Base-by-base conservation (phyloP, 805 yeast genomes). In the Metahyphopichia silvanorum region DNA sequence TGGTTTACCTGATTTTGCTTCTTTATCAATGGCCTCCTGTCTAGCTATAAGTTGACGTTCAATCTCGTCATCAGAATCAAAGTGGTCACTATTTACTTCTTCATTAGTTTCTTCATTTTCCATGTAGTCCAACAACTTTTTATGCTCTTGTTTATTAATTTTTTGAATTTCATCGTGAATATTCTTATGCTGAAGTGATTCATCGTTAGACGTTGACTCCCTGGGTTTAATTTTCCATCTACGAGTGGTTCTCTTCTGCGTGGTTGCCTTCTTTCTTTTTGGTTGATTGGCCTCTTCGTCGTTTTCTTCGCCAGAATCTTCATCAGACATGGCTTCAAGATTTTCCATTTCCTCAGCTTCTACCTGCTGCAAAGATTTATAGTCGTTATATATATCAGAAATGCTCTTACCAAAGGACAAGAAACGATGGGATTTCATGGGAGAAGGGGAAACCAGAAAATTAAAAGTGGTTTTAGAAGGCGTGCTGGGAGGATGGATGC, bases 181-280 rank as follows among this genome's bases (percentile, higher is more conserved):
- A 40, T 75, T 55, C 17, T 63, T 57, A 11, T 49, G 48, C n/a
- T 53, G 55, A 21, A 71, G 40, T 9, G 43, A 46, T 29, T 63
- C 69, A 4, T 51, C 54, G 15, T 35, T 43, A 2, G 38, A 47
- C 1, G 34, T 39, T 3, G 42, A 53, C 4, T 35, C 39, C 13
- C 54, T 43, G 0, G 79, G 74, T 38, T 63, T 69, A 37, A 76
- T 59, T 37, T 71, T 74, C 54, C 69, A 66, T 31, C 77, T 57
- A 33, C 76, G 56, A 1, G 80, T 74, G 1, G 72, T 66, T 44
- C 81, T 53, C 52, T 76, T 76, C 26, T 70, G 74, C 0, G 79
- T 74, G 36, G 60, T 64, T 23, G 53, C 53, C 40, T 51, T 60
- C 39, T 57, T 62, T 33, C 43, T 40, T 33, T 45, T 42, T 29